Evolutionary conservation across 2,329 filamentous ascomycete species (phyloP), one percentile per base, ranked within the genome.

Genomic region (Cytospora leucostoma): DNA sequence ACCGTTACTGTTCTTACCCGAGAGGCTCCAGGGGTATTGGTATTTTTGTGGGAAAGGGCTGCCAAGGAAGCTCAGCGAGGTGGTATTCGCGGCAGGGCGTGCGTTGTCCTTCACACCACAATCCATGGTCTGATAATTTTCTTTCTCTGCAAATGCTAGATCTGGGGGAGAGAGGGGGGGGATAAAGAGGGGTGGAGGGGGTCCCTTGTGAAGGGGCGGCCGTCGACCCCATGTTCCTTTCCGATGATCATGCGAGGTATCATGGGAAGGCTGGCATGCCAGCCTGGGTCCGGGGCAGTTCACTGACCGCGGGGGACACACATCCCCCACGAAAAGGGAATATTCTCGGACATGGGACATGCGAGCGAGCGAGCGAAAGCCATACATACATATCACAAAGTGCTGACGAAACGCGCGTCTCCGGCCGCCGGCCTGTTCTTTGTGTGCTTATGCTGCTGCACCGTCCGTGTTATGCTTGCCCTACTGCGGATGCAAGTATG

Each of bases 401-500:
- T 62, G 47, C 47, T 53, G 47, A 54, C 57, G 33, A 61, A 51
- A 59, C 53, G 54, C 54, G 59, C 49, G 54, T 35, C 49, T 33
- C 54, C 34, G 54, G 49, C 27, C 40, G 44, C 35, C 52, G 58
- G 57, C 57, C 57, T 59, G 57, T 49, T 49, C 38, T 57, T 33
- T 27, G 27, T 27, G 33, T 54, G 50, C 50, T 55, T 54, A 50
- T 59, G 37, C 60, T 33, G 57, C 62, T 60, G 52, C 61, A 63
- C 61, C 51, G 54, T 49, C 56, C 63, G 61, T 59, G 56, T 61
- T 59, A 61, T 65, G 61, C 64, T 63, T 65, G 64, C 62, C 64
- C 61, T 65, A 61, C 61, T 63, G 64, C 64, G 64, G 61, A 62
- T 63, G 64, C 64, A 65, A 37, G 64, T 65, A 65, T 65, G 63